phyloP scores from a whole-genome alignment of 352 stramenopile species.

The Globisporangium splendens region DNA sequence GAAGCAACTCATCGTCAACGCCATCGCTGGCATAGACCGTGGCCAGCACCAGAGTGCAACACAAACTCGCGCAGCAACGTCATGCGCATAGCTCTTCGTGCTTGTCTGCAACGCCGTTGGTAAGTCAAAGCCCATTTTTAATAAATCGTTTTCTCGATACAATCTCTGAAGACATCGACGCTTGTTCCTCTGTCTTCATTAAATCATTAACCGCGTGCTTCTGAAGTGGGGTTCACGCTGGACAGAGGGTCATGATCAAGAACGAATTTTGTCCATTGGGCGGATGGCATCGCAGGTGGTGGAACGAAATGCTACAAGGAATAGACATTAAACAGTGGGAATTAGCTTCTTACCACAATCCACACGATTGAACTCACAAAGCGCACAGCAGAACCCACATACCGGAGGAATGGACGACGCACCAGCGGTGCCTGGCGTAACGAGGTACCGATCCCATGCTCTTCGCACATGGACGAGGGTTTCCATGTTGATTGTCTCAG shows the following conservation, averaged over 20 bases:
- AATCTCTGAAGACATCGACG: too few species aligned
- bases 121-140: background rate
- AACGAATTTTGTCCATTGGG: conserved; percentile 6
- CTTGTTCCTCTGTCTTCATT: too few species aligned
- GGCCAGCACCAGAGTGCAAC: background rate
- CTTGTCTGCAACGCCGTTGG: background rate
- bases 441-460: conserved; percentile 25
- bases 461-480: conserved; percentile 22
- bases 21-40: background rate
- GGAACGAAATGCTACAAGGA: conserved; percentile 10
- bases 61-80: background rate
- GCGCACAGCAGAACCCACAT: background rate
- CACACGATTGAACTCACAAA: too few species aligned
- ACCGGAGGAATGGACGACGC: conserved; percentile 34
- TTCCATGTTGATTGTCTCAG: conserved; percentile 30
- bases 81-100: background rate
- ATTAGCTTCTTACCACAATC: background rate
- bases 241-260: background rate
- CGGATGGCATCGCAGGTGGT: conserved; percentile 8
- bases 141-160: too few species aligned
- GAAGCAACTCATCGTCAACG: background rate
- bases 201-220: too few species aligned
- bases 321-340: background rate
- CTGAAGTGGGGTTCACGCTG: background rate
- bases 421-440: conserved; percentile 11